Evolutionary conservation across 2,329 filamentous ascomycete species (phyloP).

Genomic region (Sporothrix mexicana): DNA sequence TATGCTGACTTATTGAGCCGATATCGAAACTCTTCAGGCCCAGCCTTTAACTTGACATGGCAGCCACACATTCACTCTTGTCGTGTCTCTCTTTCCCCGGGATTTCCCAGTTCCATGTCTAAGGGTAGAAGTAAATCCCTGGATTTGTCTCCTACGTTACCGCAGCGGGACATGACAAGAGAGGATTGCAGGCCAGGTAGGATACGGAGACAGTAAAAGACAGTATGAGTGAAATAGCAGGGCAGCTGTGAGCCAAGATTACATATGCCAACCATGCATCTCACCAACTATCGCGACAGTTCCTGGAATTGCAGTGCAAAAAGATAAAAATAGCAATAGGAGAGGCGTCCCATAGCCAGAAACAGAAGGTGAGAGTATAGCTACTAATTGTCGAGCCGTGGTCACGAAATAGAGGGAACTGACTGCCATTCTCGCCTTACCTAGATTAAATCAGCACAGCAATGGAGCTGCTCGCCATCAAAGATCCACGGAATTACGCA

Average conservation of each 20-base stretch:
- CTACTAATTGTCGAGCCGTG: background rate
- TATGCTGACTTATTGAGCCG: too few relatives aligned
- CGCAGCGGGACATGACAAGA: background rate
- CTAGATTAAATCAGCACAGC: slow-evolving; percentile 13
- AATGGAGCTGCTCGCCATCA: background rate
- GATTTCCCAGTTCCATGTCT: background rate
- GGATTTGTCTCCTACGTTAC: background rate
- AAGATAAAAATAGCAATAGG: background rate
- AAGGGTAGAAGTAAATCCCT: background rate
- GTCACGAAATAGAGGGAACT: slow-evolving; percentile 2
- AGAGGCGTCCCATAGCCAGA: background rate
- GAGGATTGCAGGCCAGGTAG: background rate
- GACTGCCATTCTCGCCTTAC: background rate
- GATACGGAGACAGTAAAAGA: too few relatives aligned
- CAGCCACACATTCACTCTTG: background rate
- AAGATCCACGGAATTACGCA: background rate
- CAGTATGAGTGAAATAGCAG: background rate
- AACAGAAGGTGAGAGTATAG: slow-evolving; percentile 13
- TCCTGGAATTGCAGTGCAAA: too few relatives aligned
- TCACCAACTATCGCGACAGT: too few relatives aligned
- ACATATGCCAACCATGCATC: too few relatives aligned
- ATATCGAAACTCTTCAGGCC: too few relatives aligned
- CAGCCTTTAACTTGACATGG: background rate
- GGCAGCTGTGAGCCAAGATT: too few relatives aligned
- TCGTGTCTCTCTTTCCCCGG: background rate